These are phyloP conservation scores for Litsea cubeba DNA, from an alignment of 164 flowering plant genomes.

Conservation along the genomic window DNA sequence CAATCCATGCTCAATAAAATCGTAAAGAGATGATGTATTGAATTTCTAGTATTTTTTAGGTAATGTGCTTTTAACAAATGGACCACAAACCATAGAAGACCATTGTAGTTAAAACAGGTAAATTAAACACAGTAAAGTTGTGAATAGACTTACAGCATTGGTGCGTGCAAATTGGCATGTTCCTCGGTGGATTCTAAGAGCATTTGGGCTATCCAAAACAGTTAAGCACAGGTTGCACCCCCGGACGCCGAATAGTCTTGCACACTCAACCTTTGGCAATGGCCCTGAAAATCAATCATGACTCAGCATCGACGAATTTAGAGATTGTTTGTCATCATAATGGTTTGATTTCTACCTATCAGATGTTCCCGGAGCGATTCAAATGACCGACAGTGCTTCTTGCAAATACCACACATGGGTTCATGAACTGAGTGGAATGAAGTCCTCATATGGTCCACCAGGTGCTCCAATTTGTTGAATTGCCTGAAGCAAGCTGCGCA, in stretches of 20 bases:
- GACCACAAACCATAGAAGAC: too few relatives aligned
- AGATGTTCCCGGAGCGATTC: constrained; percentile 85
- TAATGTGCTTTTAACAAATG: too few relatives aligned
- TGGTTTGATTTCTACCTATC: constrained; percentile 4
- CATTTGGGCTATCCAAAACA: constrained; percentile 48
- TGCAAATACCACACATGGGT: constrained; percentile 80
- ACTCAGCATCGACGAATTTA: too few relatives aligned
- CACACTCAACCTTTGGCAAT: constrained; percentile 82
- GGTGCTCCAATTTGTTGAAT: constrained; percentile 77
- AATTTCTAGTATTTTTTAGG: neutral
- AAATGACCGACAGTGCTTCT: constrained; percentile 76
- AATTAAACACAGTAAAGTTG: neutral
- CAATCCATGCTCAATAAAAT: neutral
- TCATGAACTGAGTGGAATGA: constrained; percentile 90
- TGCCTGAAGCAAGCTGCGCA: constrained; percentile 92
- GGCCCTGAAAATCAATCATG: constrained; percentile 45
- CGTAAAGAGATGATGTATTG: neutral
- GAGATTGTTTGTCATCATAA: neutral
- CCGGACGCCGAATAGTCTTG: constrained; percentile 45
- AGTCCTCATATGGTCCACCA: constrained; percentile 84
- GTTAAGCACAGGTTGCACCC: constrained; percentile 79
- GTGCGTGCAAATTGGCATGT: constrained; percentile 53
- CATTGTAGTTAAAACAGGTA: too few relatives aligned
- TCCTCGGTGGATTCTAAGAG: constrained; percentile 54
- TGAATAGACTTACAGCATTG: constrained; percentile 21